A percentile compares a stretch with the other conserved stretches of the same genome.
Conservation (phyloP, 176 grass and related monocot species). For the Panicum miliaceum region DNA sequence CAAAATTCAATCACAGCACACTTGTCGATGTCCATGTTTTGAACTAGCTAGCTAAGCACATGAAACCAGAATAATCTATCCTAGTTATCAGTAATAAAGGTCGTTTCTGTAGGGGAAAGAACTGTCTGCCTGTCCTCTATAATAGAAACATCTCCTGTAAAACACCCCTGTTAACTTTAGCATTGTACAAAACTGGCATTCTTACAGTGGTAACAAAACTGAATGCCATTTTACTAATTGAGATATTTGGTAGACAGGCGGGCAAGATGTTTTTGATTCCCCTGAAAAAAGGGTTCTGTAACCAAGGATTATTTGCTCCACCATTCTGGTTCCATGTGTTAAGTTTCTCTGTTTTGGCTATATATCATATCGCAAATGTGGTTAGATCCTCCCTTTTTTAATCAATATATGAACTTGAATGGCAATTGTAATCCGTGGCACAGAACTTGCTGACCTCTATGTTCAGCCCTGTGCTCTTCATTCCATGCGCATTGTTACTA, state of each 20-base stretch:
- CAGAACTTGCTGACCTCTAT: background rate
- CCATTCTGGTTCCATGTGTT: background rate
- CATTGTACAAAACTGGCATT: background rate
- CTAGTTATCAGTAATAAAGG: background rate
- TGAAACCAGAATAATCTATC: constrained; percentile 3
- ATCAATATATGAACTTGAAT: background rate
- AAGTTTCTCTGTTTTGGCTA: background rate
- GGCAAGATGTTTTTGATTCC: background rate
- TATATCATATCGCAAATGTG: background rate
- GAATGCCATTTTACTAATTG: background rate
- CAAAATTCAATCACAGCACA: background rate
- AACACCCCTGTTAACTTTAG: background rate
- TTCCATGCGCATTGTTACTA: background rate
- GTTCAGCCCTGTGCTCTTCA: background rate
- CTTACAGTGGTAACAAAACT: background rate
- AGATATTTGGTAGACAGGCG: constrained; percentile 10
- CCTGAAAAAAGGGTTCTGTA: background rate
- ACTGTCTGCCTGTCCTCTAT: background rate
- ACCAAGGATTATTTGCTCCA: background rate
- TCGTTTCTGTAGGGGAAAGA: background rate
- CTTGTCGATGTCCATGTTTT: background rate
- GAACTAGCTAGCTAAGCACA: background rate
- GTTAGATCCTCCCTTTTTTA: background rate
- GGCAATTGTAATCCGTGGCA: background rate
- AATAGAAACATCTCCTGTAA: background rate